Evolutionary conservation across 2,329 filamentous ascomycete species (phyloP), one percentile per base, ranked within the genome.

Genomic region (Furcasterigmium sp.): DNA sequence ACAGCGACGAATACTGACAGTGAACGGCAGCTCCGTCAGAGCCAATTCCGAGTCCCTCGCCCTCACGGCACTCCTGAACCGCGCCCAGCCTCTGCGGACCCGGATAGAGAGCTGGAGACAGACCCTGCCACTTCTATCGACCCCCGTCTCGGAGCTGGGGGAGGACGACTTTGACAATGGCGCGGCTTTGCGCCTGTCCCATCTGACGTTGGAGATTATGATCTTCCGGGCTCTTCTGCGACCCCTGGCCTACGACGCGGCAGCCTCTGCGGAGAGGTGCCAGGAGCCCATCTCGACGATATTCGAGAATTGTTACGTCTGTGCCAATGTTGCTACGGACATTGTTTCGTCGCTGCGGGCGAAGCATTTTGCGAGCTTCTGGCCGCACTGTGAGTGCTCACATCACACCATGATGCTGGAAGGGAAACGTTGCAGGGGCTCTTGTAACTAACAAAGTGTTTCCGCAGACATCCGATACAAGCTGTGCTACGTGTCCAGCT

Each of bases 151-250:
- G 2, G 49, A 52, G 13, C 44, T 56, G 25, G 49, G 38, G 15
- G 52, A 49, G 26, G 48, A 50, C 28, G 52, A 57, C n/a, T 48
- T 56, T n/a, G 51, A 50, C 8, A 23, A 42, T 13, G 48, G 53
- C 14, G 54, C 46, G 2, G 39, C 51, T 8, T 44, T 57, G 39
- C 51, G 53, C 1, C 29, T 57, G 25, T 50, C 53, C 3, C 53
- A 57, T 41, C 37, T 56, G 23, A 52, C 53, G 1, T 43, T 57
- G 14, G 53, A 55, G 40, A 49, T 53, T 8, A 49, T 56, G 34
- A 55, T 57, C 13, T 57, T 57, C 41, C 50, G 54, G 10, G 54
- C 53, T 5, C 45, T 56, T 17, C 50, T 56, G 9, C 51, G 54
- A 3, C 54, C 53, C 6, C 49, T 56, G 5, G 19, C 40, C 11